Base-by-base conservation (phyloP, 108 stramenopile species). In the Parmales sp. region DNA sequence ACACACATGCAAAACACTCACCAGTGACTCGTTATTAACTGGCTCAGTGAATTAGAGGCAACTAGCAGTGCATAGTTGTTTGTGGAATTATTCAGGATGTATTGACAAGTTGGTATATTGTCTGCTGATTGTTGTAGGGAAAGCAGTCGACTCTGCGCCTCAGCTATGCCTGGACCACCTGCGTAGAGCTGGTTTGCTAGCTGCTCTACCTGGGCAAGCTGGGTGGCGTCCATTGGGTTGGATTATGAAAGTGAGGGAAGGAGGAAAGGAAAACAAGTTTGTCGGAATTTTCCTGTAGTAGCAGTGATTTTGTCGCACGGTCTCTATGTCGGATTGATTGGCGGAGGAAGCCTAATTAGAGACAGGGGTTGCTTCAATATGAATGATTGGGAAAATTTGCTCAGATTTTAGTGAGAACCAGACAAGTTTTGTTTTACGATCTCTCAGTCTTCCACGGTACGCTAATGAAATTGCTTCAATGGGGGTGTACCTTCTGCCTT, bases 61-160 rank as follows among this genome's bases (percentile, higher is more conserved):
- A 97, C 93, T 9, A 95, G 82, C 22, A 89, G 83, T 22, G 96
- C 94, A 69, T 95, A 95, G 68, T 90, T 86, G 37, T 86, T 85
- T 41, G 84, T 73, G 63, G 89, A 89, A 34, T 92, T 74, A 76
- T 97, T 94, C 28, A 97, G 85, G 64, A 97, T 95, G 82, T 93
- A 95, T 79, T 97, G 96, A 67, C 94, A 95, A 73, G 93, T 94
- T 39, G 96, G 96, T 76, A 97, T 97, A 76, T 84, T 93, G 66
- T 94, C 89, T 6, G 93, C 90, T 3, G 89, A 86, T 39, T 80
- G 82, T 74, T 94, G 94, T 54, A 97, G 80, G 73, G 87, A 86
- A 43, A 97, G 77, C 45, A 97, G 88, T 43, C 89, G 86, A 51
- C 86, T 78, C 69, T 92, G 91, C 8, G 91, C 91, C 63, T 90